phyloP scores from a whole-genome alignment of 2,329 filamentous ascomycete genomes.

The Metarhizium album region DNA sequence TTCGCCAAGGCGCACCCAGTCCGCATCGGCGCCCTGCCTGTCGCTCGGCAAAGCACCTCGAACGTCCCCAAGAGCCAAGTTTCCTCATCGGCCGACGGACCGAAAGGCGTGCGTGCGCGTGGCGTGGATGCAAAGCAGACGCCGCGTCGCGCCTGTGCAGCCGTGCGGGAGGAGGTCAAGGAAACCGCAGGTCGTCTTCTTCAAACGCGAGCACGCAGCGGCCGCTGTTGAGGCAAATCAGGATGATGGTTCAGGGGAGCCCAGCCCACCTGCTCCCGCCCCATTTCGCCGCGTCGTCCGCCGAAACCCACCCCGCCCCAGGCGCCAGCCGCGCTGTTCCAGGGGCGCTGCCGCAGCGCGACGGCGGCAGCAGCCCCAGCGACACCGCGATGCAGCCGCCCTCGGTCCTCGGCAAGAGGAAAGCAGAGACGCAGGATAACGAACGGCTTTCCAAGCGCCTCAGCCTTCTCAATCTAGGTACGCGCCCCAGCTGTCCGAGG shows the following conservation, averaged over 20 bases:
- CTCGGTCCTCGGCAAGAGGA: conserved; percentile 38
- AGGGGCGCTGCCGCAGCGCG: conserved; percentile 1
- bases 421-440: conserved; percentile 48
- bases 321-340: not conserved
- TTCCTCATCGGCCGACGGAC: not conserved
- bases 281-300: not conserved
- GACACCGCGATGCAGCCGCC: conserved; percentile 8
- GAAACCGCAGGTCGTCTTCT: not conserved
- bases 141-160: not conserved
- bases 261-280: conserved; percentile 10
- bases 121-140: not conserved
- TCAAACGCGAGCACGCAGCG: not conserved
- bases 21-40: not conserved
- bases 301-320: not conserved
- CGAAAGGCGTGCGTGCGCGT: not conserved
- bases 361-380: conserved; percentile 6
- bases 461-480: conserved; percentile 74
- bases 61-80: not conserved
- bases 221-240: conserved; percentile 4
- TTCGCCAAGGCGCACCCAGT: not conserved
- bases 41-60: not conserved
- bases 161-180: not conserved
- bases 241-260: conserved; percentile 25
- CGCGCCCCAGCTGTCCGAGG: conserved; percentile 15
- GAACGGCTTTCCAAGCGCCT: conserved; percentile 78